Percentiles rank a stretch among this genome's conserved stretches.
These are phyloP conservation scores for Ceratocystis harringtonii DNA, from an alignment of 2,329 filamentous ascomycete genomes.

Conservation along the genomic window DNA sequence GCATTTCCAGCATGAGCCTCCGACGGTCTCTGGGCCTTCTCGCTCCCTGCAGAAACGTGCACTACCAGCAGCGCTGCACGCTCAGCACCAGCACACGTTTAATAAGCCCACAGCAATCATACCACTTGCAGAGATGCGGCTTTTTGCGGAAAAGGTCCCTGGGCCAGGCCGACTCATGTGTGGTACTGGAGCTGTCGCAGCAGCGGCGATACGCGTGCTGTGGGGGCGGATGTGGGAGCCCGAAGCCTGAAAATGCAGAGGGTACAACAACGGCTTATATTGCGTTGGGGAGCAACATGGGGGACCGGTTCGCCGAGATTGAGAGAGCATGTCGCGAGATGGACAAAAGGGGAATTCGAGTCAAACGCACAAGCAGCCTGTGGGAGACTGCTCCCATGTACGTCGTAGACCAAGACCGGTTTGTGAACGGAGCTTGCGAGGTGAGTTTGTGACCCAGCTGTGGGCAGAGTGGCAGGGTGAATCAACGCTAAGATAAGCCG, in stretches of 20 bases:
- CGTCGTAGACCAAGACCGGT: conserved; percentile 71
- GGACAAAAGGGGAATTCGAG: conserved; percentile 53
- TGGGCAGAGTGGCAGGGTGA: not conserved
- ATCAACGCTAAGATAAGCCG: not conserved
- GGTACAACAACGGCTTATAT: conserved; percentile 50
- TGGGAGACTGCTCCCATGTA: conserved; percentile 99
- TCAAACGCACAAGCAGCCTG: conserved; percentile 69
- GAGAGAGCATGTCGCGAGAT: conserved; percentile 70
- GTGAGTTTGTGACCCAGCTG: conserved; percentile 34
- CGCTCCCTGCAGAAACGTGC: not conserved
- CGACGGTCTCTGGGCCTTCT: not conserved
- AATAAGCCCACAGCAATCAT: not conserved
- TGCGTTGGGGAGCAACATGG: conserved; percentile 84
- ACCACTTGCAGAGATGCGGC: not conserved
- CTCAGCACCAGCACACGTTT: not conserved
- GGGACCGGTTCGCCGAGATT: conserved; percentile 71
- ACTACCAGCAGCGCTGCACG: not conserved
- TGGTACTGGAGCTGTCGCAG: not conserved
- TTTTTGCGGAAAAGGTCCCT: not conserved
- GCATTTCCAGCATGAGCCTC: not conserved
- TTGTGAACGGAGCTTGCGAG: conserved; percentile 87
- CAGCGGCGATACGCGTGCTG: conserved; percentile 13
- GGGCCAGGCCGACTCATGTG: not conserved
- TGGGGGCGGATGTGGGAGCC: conserved; percentile 26
- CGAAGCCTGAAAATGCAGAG: conserved; percentile 19